These are phyloP conservation scores for Skeletonema grethae DNA, from an alignment of 108 stramenopile genomes.

Conservation along the genomic window DNA sequence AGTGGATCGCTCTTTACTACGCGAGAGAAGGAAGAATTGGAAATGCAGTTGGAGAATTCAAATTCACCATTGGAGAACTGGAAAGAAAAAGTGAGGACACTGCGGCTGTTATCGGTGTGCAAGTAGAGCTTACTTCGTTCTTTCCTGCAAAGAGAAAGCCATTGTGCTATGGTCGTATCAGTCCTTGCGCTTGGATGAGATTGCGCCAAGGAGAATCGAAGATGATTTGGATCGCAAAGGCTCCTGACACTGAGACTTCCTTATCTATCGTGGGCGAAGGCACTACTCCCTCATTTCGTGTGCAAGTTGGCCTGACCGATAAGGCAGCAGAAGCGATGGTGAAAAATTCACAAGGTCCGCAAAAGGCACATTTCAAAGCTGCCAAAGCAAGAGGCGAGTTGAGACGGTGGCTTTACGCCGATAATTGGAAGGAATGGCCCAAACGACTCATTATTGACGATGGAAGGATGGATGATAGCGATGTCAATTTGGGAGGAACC, in stretches of 20 bases:
- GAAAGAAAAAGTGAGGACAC: constrained; percentile 21
- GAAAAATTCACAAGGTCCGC: constrained; percentile 4
- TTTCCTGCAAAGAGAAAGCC: constrained; percentile 50
- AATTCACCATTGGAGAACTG: constrained; percentile 57
- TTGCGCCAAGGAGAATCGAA: constrained; percentile 10
- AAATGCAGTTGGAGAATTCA: constrained; percentile 56
- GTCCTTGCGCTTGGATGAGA: constrained; percentile 30
- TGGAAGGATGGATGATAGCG: not conserved
- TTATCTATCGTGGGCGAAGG: constrained; percentile 35
- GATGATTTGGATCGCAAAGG: constrained; percentile 15
- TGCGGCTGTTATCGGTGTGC: constrained; percentile 26
- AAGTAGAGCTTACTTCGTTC: constrained; percentile 55
- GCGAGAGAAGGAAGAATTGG: constrained; percentile 53
- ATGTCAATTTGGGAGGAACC: constrained; percentile 22
- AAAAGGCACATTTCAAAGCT: constrained; percentile 26
- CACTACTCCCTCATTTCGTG: constrained; percentile 38
- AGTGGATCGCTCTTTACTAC: constrained; percentile 60
- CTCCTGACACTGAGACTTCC: not conserved
- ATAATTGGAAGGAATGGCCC: constrained; percentile 75
- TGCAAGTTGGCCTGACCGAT: constrained; percentile 51
- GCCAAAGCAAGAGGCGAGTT: constrained; percentile 38
- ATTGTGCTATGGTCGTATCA: constrained; percentile 31
- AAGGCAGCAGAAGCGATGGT: constrained; percentile 29
- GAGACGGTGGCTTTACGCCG: constrained; percentile 60
- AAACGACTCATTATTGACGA: constrained; percentile 32